Conservation (phyloP, 2,329 filamentous ascomycete species). For the Bertia moriformis region DNA sequence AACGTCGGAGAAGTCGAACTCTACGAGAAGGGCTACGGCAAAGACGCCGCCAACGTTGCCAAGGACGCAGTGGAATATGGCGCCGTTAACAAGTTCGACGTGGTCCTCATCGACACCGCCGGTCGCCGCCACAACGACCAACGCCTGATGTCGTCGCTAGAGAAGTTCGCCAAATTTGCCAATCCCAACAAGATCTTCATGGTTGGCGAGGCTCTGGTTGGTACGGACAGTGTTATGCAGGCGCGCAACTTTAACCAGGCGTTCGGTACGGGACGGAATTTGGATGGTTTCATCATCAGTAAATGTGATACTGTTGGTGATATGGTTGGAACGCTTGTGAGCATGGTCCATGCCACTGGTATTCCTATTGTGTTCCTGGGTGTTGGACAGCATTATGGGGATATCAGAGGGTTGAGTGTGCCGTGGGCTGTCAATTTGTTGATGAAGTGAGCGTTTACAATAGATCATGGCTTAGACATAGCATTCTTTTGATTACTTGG, state of each 20-base stretch:
- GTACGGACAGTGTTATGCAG: slow-evolving; percentile 88
- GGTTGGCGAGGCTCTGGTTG: slow-evolving; percentile 85
- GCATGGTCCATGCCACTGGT: slow-evolving; percentile 91
- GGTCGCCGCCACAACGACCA: slow-evolving; percentile 90
- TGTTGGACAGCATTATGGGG: slow-evolving; percentile 48
- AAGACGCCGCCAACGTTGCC: slow-evolving; percentile 88
- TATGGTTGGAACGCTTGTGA: slow-evolving; percentile 91
- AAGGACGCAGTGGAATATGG: slow-evolving; percentile 83
- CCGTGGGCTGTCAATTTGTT: neutral
- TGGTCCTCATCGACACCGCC: slow-evolving; percentile 92
- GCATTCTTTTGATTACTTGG: no score
- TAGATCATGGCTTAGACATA: no score
- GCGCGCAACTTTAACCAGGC: slow-evolving; percentile 90
- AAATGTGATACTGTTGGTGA: slow-evolving; percentile 99
- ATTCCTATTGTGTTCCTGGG: slow-evolving; percentile 90
- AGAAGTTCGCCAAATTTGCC: slow-evolving; percentile 94
- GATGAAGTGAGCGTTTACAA: slow-evolving; percentile 1
- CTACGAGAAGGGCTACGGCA: slow-evolving; percentile 95
- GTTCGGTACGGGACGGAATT: slow-evolving; percentile 64
- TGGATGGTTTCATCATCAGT: slow-evolving; percentile 95
- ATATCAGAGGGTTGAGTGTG: neutral
- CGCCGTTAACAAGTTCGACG: slow-evolving; percentile 63
- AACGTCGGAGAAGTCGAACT: slow-evolving; percentile 66
- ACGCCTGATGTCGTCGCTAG: slow-evolving; percentile 85
- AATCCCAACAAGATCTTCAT: slow-evolving; percentile 97